Evolutionary conservation across 139 green algal species (phyloP).

Genomic region (Chlamydomonas applanata): DNA sequence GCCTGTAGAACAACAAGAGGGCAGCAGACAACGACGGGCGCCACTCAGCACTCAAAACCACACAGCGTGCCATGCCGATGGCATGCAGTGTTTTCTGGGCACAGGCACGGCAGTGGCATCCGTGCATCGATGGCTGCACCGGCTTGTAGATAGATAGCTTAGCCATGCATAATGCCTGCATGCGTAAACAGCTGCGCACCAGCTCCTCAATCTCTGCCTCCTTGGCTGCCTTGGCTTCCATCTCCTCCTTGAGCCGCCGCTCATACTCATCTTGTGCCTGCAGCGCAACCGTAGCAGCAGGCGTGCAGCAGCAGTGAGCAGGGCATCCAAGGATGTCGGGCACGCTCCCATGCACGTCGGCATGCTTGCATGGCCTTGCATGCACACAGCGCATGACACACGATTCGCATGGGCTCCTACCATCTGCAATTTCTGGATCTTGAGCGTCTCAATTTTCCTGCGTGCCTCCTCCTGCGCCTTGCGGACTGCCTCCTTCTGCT

Average conservation of each 20-base stretch:
- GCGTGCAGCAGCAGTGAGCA: neutral
- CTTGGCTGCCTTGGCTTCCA: constrained; percentile 55
- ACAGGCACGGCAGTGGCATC: no score
- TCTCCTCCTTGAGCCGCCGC: constrained; percentile 57
- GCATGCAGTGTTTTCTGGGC: no score
- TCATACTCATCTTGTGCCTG: constrained; percentile 73
- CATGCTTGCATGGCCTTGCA: neutral
- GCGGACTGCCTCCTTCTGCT: constrained; percentile 60
- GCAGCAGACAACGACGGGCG: no score
- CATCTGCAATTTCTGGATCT: constrained; percentile 42
- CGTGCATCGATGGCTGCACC: no score
- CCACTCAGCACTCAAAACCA: no score
- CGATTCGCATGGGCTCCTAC: constrained; percentile 23
- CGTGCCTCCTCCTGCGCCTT: constrained; percentile 47
- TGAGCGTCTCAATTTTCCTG: constrained; percentile 48
- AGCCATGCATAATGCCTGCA: neutral
- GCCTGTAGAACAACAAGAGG: no score
- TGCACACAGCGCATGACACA: constrained; percentile 1
- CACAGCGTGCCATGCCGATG: no score
- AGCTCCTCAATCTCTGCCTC: constrained; percentile 68
- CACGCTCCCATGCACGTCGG: neutral
- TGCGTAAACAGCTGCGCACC: constrained; percentile 28
- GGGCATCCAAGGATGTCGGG: neutral
- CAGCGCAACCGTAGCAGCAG: neutral
- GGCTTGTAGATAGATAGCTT: neutral